A percentile compares a stretch with the other conserved stretches of the same genome.
These are phyloP conservation scores for Biscogniauxia marginata DNA, from an alignment of 2,329 filamentous ascomycete genomes.

Conservation along the genomic window DNA sequence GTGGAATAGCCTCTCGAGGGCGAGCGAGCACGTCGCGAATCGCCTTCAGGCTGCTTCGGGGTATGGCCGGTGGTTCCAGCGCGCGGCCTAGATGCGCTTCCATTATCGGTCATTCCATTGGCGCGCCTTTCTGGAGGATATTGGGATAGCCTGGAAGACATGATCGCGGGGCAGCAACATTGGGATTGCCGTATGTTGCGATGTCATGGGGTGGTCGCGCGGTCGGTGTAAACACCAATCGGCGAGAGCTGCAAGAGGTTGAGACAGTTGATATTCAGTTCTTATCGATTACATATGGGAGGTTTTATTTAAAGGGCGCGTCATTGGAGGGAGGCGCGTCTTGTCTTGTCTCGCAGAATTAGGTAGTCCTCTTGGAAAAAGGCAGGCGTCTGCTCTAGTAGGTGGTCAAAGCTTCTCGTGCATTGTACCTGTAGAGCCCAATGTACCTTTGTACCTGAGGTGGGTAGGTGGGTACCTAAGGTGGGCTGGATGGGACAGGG, in stretches of 20 bases:
- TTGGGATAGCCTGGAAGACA: conserved; percentile 40
- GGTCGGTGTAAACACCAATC: not conserved
- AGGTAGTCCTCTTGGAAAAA: not conserved
- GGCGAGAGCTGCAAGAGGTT: not conserved
- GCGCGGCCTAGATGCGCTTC: conserved; percentile 27
- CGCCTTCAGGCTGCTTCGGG: conserved; percentile 24
- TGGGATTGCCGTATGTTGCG: conserved; percentile 12
- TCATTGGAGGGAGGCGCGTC: not conserved
- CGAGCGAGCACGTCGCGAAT: conserved; percentile 37
- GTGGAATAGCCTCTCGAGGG: conserved; percentile 35
- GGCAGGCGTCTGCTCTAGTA: not conserved
- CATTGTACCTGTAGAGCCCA: too few species aligned
- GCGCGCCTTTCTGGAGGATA: conserved; percentile 39
- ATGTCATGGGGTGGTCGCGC: conserved; percentile 11
- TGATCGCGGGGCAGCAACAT: conserved; percentile 29
- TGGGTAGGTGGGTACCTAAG: not conserved
- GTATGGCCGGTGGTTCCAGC: conserved; percentile 9
- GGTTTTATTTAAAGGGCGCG: not conserved
- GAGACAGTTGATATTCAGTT: not conserved
- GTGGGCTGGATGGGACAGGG: not conserved
- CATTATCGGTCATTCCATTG: conserved; percentile 38
- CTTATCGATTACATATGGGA: not conserved
- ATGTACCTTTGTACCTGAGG: not conserved
- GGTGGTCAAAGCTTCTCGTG: conserved; percentile 1
- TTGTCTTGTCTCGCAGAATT: too few species aligned